Conservation (phyloP, 2,329 filamentous ascomycete species). For the Beauveria sp. region DNA sequence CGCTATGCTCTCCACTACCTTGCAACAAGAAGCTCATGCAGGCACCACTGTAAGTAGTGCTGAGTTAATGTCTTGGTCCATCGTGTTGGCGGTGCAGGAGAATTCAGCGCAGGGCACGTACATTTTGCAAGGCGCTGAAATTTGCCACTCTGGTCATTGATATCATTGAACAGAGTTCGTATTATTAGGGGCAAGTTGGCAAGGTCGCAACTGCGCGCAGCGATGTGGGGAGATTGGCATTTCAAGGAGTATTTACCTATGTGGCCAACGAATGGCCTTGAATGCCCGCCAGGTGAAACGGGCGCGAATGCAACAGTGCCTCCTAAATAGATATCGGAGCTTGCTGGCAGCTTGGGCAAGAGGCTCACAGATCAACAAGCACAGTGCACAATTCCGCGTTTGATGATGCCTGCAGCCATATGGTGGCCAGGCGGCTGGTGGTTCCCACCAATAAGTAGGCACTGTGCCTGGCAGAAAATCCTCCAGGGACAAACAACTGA, state of each 20-base stretch:
- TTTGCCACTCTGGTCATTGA: neutral
- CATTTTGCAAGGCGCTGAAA: neutral
- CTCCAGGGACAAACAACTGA: neutral
- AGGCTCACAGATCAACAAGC: slow-evolving; percentile 4
- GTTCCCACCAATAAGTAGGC: neutral
- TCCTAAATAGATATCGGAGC: neutral
- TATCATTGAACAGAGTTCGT: neutral
- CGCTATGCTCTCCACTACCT: neutral
- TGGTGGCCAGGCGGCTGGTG: neutral
- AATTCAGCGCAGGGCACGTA: neutral
- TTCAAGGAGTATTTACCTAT: neutral
- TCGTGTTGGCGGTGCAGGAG: neutral
- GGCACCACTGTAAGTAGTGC: too few species aligned
- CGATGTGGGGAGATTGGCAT: neutral
- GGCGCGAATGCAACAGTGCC: neutral
- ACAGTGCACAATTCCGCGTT: neutral
- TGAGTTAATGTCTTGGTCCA: neutral
- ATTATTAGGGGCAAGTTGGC: neutral
- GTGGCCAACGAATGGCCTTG: neutral
- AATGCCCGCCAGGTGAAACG: slow-evolving; percentile 4
- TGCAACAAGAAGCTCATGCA: too few species aligned
- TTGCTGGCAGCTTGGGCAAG: neutral
- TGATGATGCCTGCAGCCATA: neutral
- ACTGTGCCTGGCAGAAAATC: neutral
- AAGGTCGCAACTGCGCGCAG: neutral